Base-by-base conservation (phyloP, 2,329 filamentous ascomycete species). In the Thelonectria olida region DNA sequence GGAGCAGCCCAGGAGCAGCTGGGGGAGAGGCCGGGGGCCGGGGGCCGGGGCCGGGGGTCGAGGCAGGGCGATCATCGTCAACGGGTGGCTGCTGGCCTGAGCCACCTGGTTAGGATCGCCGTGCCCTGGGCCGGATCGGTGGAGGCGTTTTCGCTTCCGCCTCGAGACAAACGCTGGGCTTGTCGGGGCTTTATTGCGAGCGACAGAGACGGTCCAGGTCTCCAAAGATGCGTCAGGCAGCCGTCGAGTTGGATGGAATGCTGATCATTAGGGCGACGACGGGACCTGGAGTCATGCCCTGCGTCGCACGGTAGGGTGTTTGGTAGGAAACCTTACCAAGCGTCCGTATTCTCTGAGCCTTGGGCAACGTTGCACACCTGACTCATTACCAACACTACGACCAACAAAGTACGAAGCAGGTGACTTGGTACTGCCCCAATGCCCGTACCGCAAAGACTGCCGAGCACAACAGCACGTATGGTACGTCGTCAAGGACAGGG, bases 61-160 rank as follows among this genome's bases (percentile, higher is more conserved):
- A 71, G 58, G 67, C 55, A 71, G 57, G 69, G 64, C 69, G 69
- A 71, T 71, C 69, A 69, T 71, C 69, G 69, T 66, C 69, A 71
- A 72, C 69, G 69, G 69, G 66, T 72, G 66, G 66, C 69, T 66
- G 62, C 57, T 67, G 65, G 60, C 59, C 54, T 67, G 69, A 70
- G 68, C 67, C 66, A 65, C 60, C 55, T 61, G 59, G 62, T 67
- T 69, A 66, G 69, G 67, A 72, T 71, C 64, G 61, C 63, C 61
- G 45, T 61, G 55, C 54, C 45, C 47, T 61, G 55, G 41, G 53
- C 61, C 53, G 64, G 66, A 68, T 68, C 60, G 54, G 66, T 66
- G 65, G 63, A 64, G 63, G 61, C 57, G 54, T 51, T 53, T 57
- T 56, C 59, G 54, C 57, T 58, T 61, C 52, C 60, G 48, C 58